A percentile compares a stretch with the other conserved stretches of the same genome.
Conservation (phyloP, 2,329 filamentous ascomycete genomes). For the Penicillium sp. region DNA sequence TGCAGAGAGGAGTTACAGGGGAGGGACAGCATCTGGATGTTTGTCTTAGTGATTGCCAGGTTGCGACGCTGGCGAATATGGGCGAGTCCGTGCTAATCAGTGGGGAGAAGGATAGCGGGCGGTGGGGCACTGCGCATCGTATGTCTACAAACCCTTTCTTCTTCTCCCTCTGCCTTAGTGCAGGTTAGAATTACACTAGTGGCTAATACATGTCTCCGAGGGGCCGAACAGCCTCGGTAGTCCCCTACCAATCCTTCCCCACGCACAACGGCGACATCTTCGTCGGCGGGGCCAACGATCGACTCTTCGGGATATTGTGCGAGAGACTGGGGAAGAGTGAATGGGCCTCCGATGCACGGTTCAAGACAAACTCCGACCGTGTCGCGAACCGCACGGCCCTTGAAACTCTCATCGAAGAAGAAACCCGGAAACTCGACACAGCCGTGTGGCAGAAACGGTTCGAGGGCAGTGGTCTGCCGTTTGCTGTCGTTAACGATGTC, state of each 20-base stretch:
- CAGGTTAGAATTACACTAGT: conserved; percentile 30
- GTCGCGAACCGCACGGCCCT: conserved; percentile 73
- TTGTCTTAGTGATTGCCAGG: conserved; percentile 89
- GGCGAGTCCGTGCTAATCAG: conserved; percentile 89
- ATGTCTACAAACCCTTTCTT: conserved; percentile 32
- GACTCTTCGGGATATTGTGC: conserved; percentile 64
- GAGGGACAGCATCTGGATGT: conserved; percentile 92
- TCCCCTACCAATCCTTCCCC: conserved; percentile 86
- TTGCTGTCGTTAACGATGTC: conserved; percentile 92
- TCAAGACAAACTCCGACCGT: conserved; percentile 62
- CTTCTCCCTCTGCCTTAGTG: background rate
- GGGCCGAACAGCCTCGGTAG: conserved; percentile 74
- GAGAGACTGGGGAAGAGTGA: conserved; percentile 61
- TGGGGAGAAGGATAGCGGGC: conserved; percentile 81
- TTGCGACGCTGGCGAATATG: conserved; percentile 94
- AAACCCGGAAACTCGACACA: conserved; percentile 78
- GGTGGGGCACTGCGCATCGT: conserved; percentile 98
- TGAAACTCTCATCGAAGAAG: conserved; percentile 76
- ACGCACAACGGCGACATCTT: conserved; percentile 67
- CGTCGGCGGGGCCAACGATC: conserved; percentile 69
- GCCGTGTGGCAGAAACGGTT: conserved; percentile 84
- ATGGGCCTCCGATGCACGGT: conserved; percentile 62
- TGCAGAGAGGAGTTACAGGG: conserved; percentile 74
- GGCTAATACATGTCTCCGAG: background rate
- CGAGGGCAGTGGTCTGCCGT: conserved; percentile 89